Evolutionary conservation across 805 yeast species (phyloP), one percentile per base, ranked within the genome.

Genomic region (Kregervanrija pseudodelftensis): DNA sequence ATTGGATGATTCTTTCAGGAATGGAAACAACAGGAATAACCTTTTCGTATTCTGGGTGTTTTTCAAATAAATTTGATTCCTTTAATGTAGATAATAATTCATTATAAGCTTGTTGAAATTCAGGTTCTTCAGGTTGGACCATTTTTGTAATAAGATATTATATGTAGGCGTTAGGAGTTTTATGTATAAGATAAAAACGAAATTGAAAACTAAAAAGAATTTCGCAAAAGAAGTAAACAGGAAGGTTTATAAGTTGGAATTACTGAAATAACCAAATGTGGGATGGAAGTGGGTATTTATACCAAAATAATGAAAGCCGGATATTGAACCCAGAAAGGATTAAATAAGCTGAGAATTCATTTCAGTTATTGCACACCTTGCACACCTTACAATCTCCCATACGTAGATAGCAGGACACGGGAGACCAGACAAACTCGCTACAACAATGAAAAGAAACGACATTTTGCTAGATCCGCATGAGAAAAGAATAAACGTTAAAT

Each of bases 41-140:
- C 65, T 80, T 82, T 71, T 85, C 82, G 67, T 88, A 88, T 66
- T 88, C 82, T 59, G 99, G 99, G 66, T 85, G 81, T 72, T 86
- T 77, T 57, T 77, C 72, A 75, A 93, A 91, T 52, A 91, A 76
- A 54, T 95, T 85, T 38, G 98, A 91, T 70, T 86, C 95, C 70
- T 85, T 80, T 60, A 93, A 76, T 50, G 97, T 90, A 53, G 85
- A 73, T 63, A 81, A 79, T 60, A 91, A 80, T 79, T 91, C 99
- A 72, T 85, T 77, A 81, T 85, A 88, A 60, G 99, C 99, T 80
- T 91, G 99, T 72, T 90, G 90, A 75, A 91, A 91, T 82, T 91
- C 99, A 58, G 99, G 98, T 77, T 91, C 98, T 72, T 77, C 74
- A 56, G 95, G 90, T 69, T 79, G 80, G 73, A 77, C 86, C 88